Percentiles rank a stretch among this genome's conserved stretches.
Conservation (phyloP, 495 filamentous ascomycete genomes). For the Xylaria sp. region DNA sequence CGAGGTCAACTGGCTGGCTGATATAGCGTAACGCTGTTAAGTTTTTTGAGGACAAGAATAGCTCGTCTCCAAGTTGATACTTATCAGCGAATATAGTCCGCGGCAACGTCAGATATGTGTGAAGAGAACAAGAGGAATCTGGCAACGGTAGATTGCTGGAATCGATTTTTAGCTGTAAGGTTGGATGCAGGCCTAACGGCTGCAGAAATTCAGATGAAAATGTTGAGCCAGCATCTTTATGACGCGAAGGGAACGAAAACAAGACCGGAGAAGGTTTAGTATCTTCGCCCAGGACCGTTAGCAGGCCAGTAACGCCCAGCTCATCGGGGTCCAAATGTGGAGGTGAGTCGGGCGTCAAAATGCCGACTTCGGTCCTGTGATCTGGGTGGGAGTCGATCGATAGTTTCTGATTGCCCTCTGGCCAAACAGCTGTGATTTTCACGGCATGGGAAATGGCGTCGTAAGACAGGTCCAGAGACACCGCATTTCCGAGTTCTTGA, state of each 20-base stretch:
- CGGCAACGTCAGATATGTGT: conserved; percentile 90
- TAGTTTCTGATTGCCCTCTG: conserved; percentile 49
- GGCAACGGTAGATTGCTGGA: conserved; percentile 48
- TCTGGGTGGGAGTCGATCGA: conserved; percentile 44
- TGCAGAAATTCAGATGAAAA: conserved; percentile 62
- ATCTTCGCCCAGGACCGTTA: conserved; percentile 81
- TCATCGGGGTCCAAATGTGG: conserved; percentile 68
- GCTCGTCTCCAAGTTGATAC: conserved; percentile 77
- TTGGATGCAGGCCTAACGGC: conserved; percentile 90
- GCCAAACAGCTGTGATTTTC: conserved; percentile 68
- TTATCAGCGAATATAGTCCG: conserved; percentile 82
- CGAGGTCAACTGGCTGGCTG: conserved; percentile 86
- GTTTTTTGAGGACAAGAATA: conserved; percentile 79
- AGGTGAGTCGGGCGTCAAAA: conserved; percentile 72
- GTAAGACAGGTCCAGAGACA: conserved; percentile 79
- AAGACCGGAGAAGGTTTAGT: conserved; percentile 69
- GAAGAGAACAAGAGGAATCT: conserved; percentile 66
- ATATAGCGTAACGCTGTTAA: conserved; percentile 70
- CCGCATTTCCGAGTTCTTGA: conserved; percentile 51
- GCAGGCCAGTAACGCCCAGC: conserved; percentile 76
- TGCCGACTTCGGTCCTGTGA: conserved; percentile 74
- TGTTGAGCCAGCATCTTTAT: conserved; percentile 63
- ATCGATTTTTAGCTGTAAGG: conserved; percentile 65
- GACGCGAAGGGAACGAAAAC: conserved; percentile 90
- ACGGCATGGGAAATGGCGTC: conserved; percentile 72